Percentiles rank a stretch among this genome's conserved stretches.
Evolutionary conservation across 495 filamentous ascomycete genomes (phyloP).

Genomic region (Penicillium crystallinum): DNA sequence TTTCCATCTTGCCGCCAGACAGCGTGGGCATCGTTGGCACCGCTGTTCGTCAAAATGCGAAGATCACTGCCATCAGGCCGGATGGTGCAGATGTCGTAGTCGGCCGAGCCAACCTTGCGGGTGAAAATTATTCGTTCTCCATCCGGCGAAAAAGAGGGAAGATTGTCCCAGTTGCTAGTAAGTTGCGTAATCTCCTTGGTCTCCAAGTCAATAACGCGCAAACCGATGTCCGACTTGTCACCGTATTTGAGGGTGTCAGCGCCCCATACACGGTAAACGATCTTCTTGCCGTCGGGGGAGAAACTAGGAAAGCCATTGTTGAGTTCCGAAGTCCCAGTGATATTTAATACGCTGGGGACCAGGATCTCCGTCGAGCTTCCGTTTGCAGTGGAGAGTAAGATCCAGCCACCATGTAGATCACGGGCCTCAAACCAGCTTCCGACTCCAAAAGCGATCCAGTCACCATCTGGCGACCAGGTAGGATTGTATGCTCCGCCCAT

Average conservation of each 20-base stretch:
- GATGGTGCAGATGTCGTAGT: slow-evolving; percentile 38
- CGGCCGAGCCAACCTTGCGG: slow-evolving; percentile 20
- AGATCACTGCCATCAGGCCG: slow-evolving; percentile 32
- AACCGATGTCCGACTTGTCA: slow-evolving; percentile 19
- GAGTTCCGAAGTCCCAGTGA: slow-evolving; percentile 8
- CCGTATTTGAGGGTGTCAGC: slow-evolving; percentile 3
- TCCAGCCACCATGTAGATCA: slow-evolving; percentile 15
- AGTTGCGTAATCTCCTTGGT: slow-evolving; percentile 19
- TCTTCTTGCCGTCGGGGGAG: slow-evolving; percentile 24
- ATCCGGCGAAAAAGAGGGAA: slow-evolving; percentile 27
- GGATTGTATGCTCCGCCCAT: slow-evolving; percentile 24
- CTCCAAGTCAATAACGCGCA: slow-evolving; percentile 26
- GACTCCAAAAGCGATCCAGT: slow-evolving; percentile 28
- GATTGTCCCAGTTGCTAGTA: slow-evolving; percentile 29
- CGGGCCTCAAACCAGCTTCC: slow-evolving; percentile 30
- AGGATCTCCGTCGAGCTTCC: slow-evolving; percentile 22
- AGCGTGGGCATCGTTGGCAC: slow-evolving; percentile 39
- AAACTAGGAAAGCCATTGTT: slow-evolving; percentile 29
- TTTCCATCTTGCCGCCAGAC: slow-evolving; percentile 36
- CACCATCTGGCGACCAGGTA: slow-evolving; percentile 25
- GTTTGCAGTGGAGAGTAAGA: slow-evolving; percentile 20
- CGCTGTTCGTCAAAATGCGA: slow-evolving; percentile 25
- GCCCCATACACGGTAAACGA: slow-evolving; percentile 33
- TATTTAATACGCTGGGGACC: slow-evolving; percentile 9
- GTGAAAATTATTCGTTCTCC: slow-evolving; percentile 29